Conservation (phyloP, 495 filamentous ascomycete genomes). For the Xylaria sp. region DNA sequence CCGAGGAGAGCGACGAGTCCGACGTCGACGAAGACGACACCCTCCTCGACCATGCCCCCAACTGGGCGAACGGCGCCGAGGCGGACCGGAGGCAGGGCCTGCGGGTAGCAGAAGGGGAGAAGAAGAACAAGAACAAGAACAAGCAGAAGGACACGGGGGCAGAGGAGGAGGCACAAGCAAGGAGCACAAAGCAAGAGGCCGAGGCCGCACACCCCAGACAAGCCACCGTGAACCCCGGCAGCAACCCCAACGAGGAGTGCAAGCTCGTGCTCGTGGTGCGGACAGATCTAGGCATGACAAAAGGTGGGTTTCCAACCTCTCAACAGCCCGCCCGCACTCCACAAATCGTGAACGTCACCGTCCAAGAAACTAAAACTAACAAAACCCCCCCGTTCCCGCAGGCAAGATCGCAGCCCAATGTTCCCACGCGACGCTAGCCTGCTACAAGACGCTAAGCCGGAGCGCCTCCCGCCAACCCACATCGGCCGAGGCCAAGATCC, state of each 20-base stretch:
- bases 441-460: slow-evolving; percentile 83
- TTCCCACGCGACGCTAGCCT: slow-evolving; percentile 94
- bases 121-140: slow-evolving; percentile 22
- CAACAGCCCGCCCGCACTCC: not conserved
- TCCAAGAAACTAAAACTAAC: not conserved
- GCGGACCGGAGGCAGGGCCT: slow-evolving; percentile 58
- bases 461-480: slow-evolving; percentile 54
- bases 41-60: slow-evolving; percentile 64
- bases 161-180: slow-evolving; percentile 17
- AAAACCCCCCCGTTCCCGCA: slow-evolving; percentile 40
- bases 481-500: slow-evolving; percentile 64
- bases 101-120: slow-evolving; percentile 29
- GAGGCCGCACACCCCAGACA: slow-evolving; percentile 18
- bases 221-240: slow-evolving; percentile 46
- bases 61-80: slow-evolving; percentile 60
- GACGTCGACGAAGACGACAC: slow-evolving; percentile 60
- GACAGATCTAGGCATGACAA: slow-evolving; percentile 95
- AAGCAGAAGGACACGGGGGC: slow-evolving; percentile 19
- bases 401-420: slow-evolving; percentile 98
- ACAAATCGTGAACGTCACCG: not conserved
- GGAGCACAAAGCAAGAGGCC: slow-evolving; percentile 22
- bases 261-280: slow-evolving; percentile 93
- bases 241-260: slow-evolving; percentile 75
- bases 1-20: slow-evolving; percentile 58
- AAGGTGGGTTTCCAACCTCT: slow-evolving; percentile 80